Evolutionary conservation across 306 rosid genomes (phyloP).

Genomic region (Dryas octopetala): DNA sequence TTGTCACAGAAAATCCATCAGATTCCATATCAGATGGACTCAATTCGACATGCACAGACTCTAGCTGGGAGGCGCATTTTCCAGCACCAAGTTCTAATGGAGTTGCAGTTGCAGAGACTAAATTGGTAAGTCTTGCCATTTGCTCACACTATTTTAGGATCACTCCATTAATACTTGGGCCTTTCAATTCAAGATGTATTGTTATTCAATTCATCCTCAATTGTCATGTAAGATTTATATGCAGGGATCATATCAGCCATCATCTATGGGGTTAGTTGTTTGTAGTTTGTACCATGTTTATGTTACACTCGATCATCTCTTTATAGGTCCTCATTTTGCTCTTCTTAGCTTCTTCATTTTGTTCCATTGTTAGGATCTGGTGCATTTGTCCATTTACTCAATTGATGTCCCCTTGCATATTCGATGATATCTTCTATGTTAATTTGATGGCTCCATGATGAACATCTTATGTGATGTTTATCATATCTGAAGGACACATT

Average conservation of each 20-base stretch:
- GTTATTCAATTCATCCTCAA: not conserved
- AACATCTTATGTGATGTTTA: too few relatives aligned
- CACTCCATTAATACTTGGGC: not conserved
- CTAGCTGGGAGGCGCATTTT: slow-evolving; percentile 17
- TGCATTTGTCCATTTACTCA: too few relatives aligned
- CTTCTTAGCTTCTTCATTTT: not conserved
- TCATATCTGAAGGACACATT: too few relatives aligned
- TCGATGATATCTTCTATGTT: too few relatives aligned
- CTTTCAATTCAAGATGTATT: not conserved
- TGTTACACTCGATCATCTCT: not conserved
- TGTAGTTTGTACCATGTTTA: not conserved
- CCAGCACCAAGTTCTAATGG: slow-evolving; percentile 1
- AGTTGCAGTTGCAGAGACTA: not conserved
- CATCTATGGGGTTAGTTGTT: too few relatives aligned
- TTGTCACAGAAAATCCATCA: not conserved
- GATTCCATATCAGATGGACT: slow-evolving; percentile 1
- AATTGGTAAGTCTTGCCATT: slow-evolving; percentile 3
- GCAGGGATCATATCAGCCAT: too few relatives aligned
- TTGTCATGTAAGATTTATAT: not conserved
- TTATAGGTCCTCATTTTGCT: not conserved
- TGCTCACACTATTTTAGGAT: not conserved
- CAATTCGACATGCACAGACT: not conserved
- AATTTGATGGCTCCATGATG: too few relatives aligned
- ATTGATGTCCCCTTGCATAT: too few relatives aligned
- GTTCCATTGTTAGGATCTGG: too few relatives aligned